Evolutionary conservation across 176 grass and related monocot species (phyloP), one percentile per base, ranked within the genome.

Genomic region (Oryza rufipogon): DNA sequence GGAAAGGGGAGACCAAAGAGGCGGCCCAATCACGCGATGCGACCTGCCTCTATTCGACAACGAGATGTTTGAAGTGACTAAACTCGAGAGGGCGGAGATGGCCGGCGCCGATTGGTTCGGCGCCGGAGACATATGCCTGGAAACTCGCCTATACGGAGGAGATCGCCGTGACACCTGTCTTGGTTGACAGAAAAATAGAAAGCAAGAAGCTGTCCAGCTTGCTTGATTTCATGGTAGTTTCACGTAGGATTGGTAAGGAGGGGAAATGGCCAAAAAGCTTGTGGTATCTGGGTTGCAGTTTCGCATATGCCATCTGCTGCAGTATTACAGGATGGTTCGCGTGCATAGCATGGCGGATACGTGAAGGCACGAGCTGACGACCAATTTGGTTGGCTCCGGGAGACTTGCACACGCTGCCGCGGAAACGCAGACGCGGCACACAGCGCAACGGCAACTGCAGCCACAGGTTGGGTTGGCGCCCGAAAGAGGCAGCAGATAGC

Each of bases 391-490:
- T 33, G 25, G 7, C 72, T 74, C 42, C 7, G 17, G 34, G 34
- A 66, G 67, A 79, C 84, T 74, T 9, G 77, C 84, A 23, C 54
- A 51, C 15, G 76, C 68, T 48, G 75, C 75, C 39, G 75, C 14
- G 14, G 22, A 17, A 17, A 19, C 48, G 49, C 26, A 8, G 26
- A 66, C 39, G 64, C 64, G 36, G 6, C 33, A 68, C 60, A 17
- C 15, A 14, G 26, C 20, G 54, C 54, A 58, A 58, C 54, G 54
- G 54, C 54, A 58, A n/a, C 54, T n/a, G 54, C 54, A n/a, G 54
- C 76, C 73, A 60, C 22, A 36, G 23, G 66, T 77, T 78, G 51
- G 51, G 51, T 15, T 73, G 64, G 74, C 65, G 9, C 34, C 64
- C 15, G 64, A 13, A 41, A 51, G 30, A 11, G n/a, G 26, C 10